These are phyloP conservation scores for Moricandia arvensis DNA, from an alignment of 345 rosid species.

Conservation along the genomic window DNA sequence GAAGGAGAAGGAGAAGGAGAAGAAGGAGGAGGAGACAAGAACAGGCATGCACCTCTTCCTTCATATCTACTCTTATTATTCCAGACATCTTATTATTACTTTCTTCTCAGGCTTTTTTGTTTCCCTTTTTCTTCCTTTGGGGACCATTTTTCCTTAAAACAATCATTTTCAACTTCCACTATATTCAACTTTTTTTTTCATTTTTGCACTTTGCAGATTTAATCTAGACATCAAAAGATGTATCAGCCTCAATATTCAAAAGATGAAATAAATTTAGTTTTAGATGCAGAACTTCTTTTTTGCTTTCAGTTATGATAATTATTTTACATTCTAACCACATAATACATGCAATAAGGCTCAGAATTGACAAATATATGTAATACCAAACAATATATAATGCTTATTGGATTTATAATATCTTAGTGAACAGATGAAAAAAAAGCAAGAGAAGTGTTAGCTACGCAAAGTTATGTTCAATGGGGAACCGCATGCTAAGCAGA, in stretches of 20 bases:
- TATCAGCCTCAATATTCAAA: not conserved
- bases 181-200: not conserved
- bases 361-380: not conserved
- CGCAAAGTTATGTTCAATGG: constrained; percentile 18
- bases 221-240: not conserved
- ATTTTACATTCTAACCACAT: not conserved
- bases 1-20: constrained; percentile 31
- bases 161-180: constrained; percentile 35
- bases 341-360: not conserved
- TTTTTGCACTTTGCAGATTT: not conserved
- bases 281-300: not conserved
- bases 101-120: constrained; percentile 38
- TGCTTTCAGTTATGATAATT: not conserved
- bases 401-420: not conserved
- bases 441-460: constrained; percentile 18
- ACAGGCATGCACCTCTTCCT: constrained; percentile 40
- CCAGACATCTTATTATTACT: constrained; percentile 45
- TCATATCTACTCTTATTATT: constrained; percentile 27
- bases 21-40: constrained; percentile 52
- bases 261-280: not conserved
- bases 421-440: not conserved
- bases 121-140: not conserved
- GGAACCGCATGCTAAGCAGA: constrained; percentile 19
- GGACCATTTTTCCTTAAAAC: constrained; percentile 35
- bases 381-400: not conserved